Evolutionary conservation across 2,329 filamentous ascomycete species (phyloP).

Genomic region (Phyllosticta ampelicida): DNA sequence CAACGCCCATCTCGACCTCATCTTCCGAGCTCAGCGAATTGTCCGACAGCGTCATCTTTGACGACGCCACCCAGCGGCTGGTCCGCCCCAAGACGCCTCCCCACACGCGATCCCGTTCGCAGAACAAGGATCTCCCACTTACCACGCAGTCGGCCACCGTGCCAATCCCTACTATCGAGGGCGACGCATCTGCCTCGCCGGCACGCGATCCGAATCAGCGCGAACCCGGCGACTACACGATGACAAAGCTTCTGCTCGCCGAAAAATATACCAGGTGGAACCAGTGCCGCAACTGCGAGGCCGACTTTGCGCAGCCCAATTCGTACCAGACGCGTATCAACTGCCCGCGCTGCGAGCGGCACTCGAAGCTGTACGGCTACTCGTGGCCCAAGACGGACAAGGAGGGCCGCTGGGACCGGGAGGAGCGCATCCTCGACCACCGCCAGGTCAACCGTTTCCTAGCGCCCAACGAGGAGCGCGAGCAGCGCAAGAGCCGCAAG

Average conservation of each 20-base stretch:
- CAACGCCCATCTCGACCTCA: background rate
- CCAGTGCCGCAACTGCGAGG: conserved; percentile 72
- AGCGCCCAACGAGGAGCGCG: conserved; percentile 49
- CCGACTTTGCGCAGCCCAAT: conserved; percentile 76
- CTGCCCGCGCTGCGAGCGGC: conserved; percentile 87
- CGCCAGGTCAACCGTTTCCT: conserved; percentile 80
- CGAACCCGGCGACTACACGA: conserved; percentile 53
- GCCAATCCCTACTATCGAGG: conserved; percentile 18
- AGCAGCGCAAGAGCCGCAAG: conserved; percentile 21
- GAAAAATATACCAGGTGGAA: conserved; percentile 76
- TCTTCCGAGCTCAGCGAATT: conserved; percentile 31
- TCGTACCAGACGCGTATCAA: conserved; percentile 77
- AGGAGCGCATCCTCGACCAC: conserved; percentile 66
- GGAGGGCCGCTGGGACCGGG: conserved; percentile 60
- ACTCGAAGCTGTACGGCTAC: conserved; percentile 91
- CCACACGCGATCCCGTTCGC: conserved; percentile 27
- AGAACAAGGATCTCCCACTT: conserved; percentile 8
- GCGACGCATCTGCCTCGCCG: conserved; percentile 8
- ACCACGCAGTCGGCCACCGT: conserved; percentile 18
- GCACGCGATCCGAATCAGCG: conserved; percentile 19
- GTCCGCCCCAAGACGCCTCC: conserved; percentile 25
- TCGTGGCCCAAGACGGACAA: conserved; percentile 92
- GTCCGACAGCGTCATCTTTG: conserved; percentile 27
- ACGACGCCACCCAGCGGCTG: conserved; percentile 26
- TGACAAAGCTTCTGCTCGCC: conserved; percentile 64